These are phyloP conservation scores for Jackrogersella multiformis DNA, from an alignment of 495 filamentous ascomycete genomes.

Conservation along the genomic window DNA sequence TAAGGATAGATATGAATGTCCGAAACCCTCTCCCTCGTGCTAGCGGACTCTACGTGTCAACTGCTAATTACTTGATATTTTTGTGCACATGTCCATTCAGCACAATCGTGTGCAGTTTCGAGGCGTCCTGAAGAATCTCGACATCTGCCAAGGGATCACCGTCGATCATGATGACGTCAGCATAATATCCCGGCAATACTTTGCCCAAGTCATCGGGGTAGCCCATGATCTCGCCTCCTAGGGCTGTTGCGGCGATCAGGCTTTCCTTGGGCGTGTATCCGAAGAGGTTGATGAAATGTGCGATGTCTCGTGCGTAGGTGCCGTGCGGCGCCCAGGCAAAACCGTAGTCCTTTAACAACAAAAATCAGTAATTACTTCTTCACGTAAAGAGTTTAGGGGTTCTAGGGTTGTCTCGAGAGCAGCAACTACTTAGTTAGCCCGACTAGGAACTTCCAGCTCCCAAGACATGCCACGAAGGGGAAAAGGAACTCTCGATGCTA, in stretches of 20 bases:
- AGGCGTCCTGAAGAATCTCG: constrained; percentile 14
- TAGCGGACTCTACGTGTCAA: no score
- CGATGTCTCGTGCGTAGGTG: constrained; percentile 12
- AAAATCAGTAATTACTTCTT: no score
- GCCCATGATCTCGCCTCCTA: constrained; percentile 18
- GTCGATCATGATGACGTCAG: constrained; percentile 17
- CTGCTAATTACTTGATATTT: not conserved
- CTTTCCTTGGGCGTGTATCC: constrained; percentile 2
- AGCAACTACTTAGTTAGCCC: no score
- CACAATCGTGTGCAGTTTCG: constrained; percentile 9
- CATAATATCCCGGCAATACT: constrained; percentile 16
- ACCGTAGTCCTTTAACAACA: constrained; percentile 14
- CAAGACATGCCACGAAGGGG: no score
- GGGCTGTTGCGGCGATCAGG: constrained; percentile 12
- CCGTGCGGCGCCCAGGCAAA: constrained; percentile 22
- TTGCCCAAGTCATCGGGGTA: constrained; percentile 12
- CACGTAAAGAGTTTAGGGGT: no score
- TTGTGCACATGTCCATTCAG: constrained; percentile 23
- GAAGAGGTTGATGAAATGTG: constrained; percentile 5
- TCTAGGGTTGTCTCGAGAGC: no score
- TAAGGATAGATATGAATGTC: no score
- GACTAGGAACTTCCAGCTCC: no score
- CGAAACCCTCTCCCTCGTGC: no score
- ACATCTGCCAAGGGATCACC: constrained; percentile 14
- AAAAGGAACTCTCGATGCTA: no score